Conservation (phyloP, 2,329 filamentous ascomycete species). For the Gnomoniopsis smithogilvyi region DNA sequence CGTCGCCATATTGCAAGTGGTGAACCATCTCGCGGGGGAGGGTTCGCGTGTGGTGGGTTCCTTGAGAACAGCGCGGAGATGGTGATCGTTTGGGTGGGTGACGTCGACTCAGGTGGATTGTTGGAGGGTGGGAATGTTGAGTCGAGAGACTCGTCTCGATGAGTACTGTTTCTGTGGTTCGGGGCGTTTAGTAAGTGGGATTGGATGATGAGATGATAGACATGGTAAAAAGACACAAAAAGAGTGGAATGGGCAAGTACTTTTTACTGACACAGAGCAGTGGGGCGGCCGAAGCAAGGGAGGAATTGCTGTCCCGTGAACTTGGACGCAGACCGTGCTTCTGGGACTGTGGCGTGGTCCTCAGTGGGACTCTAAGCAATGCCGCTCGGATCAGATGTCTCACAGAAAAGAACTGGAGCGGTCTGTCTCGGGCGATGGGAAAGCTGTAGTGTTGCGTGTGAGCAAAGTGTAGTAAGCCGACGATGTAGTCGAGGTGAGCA, state of each 20-base stretch:
- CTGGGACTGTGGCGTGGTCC: conserved; percentile 13
- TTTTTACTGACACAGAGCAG: conserved; percentile 11
- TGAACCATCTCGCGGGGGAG: conserved; percentile 16
- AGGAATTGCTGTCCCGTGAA: conserved; percentile 4
- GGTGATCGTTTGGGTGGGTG: not conserved
- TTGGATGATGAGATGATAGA: conserved; percentile 4
- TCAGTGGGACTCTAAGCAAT: conserved; percentile 9
- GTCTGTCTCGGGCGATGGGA: not conserved
- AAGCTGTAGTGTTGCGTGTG: not conserved
- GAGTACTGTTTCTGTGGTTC: conserved; percentile 8
- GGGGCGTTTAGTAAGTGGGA: conserved; percentile 17
- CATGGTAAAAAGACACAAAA: conserved; percentile 6
- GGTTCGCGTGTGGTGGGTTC: not conserved
- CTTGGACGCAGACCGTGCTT: conserved; percentile 5
- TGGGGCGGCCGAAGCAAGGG: conserved; percentile 17
- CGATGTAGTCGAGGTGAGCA: conserved; percentile 7
- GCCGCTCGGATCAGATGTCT: conserved; percentile 6
- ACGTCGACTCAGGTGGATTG: conserved; percentile 2
- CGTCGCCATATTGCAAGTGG: conserved; percentile 16
- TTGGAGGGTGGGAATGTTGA: conserved; percentile 6
- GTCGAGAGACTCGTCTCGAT: not conserved
- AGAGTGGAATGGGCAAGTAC: conserved; percentile 15
- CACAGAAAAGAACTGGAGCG: not conserved
- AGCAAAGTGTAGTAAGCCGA: not conserved
- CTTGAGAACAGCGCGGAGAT: not conserved